These are phyloP conservation scores for Patellifolia procumbens DNA, from an alignment of 179 eudicot species.

Conservation along the genomic window DNA sequence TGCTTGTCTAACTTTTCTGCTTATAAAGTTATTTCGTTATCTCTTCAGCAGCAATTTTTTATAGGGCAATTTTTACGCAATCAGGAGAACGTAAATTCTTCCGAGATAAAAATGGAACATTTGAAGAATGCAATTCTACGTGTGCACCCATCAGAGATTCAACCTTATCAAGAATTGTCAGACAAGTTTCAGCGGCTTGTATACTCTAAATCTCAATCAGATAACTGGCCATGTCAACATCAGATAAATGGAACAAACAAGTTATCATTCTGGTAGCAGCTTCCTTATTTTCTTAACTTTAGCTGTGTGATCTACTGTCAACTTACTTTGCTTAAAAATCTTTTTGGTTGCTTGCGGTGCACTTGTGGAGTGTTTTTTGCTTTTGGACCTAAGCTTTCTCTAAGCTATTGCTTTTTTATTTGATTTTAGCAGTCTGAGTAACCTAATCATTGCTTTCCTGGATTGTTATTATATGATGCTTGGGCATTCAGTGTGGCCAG, in stretches of 20 bases:
- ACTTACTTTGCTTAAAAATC: slow-evolving; percentile 2
- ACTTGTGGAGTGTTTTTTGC: too few relatives aligned
- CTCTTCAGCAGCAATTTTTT: slow-evolving; percentile 1
- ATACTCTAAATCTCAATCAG: slow-evolving; percentile 38
- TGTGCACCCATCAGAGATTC: slow-evolving; percentile 69
- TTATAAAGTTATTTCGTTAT: neutral
- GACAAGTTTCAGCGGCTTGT: slow-evolving; percentile 72
- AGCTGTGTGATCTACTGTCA: neutral
- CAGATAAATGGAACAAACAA: slow-evolving; percentile 34
- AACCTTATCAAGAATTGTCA: slow-evolving; percentile 60
- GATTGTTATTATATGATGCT: neutral
- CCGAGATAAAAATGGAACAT: slow-evolving; percentile 80
- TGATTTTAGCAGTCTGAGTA: neutral
- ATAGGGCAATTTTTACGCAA: slow-evolving; percentile 13
- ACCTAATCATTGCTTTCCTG: too few relatives aligned
- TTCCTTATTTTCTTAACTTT: slow-evolving; percentile 9
- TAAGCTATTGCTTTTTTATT: neutral
- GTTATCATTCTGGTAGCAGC: slow-evolving; percentile 41
- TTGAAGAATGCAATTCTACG: slow-evolving; percentile 54
- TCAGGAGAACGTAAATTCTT: slow-evolving; percentile 69
- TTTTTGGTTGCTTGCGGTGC: neutral
- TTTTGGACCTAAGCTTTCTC: neutral
- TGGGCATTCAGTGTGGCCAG: neutral
- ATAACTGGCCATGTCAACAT: slow-evolving; percentile 36
- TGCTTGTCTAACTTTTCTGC: slow-evolving; percentile 9